Evolutionary conservation across 257 asterid species (phyloP), one percentile per base, ranked within the genome.

Genomic region (Ilex asprella): DNA sequence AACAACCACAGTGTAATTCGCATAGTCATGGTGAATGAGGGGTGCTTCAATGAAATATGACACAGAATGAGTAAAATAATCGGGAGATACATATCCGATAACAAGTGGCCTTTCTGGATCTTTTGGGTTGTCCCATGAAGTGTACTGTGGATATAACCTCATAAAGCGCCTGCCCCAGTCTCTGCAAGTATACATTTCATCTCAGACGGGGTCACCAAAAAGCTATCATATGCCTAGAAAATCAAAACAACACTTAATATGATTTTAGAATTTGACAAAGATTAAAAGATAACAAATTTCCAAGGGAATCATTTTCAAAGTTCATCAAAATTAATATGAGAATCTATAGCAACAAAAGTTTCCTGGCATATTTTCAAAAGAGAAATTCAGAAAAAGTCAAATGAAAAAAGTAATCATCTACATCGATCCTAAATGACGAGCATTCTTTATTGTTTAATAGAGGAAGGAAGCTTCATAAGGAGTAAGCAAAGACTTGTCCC

Each of bases 141-240:
- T 74, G 72, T 78, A 82, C 76, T 82, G 99, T 35, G 87, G 83
- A 84, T 82, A 89, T 67, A 87, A 69, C 79, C 86, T 82, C 94
- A 89, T 85, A 76, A 93, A 93, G 74, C 93, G 96, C 66, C 87
- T 79, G 59, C 99, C 99, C 99, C 99, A 93, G 64, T 89, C 97
- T 79, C 99, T 93, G 91, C 81, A 82, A 67, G 58, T 67, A 58
- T 39, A 64, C 30, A 55, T 60, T 77, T 69, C 31, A 66, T 71
- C 49, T 68, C 61, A 74, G 71, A 60, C 46, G 51, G 59, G 31
- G 32, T 5, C 30, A 35, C 55, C 62, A 59, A 29, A 27, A 44
- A 51, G 39, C 31, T 61, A 11, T 4, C 4, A 46, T 46, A 46
- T 10, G n/a, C 10, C 52, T 15, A 53, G 27, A 53, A 53, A 53